Base-by-base conservation (phyloP, 306 rosid genomes). In the Lathyrus tuberosus region DNA sequence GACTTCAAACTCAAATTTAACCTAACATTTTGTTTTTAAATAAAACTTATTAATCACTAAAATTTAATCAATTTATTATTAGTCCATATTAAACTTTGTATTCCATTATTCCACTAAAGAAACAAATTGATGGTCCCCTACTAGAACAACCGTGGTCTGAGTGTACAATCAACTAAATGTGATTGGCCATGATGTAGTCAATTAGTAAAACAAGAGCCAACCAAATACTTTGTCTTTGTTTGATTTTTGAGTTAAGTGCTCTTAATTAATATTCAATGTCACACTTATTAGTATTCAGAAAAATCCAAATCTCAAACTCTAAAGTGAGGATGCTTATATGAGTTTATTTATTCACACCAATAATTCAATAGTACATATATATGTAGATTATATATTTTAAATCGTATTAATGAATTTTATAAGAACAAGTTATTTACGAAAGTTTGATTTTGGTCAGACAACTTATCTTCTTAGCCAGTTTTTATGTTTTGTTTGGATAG, bases 161-260 rank as follows among this genome's bases (percentile, higher is more conserved):
- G 49, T 62, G 51, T 17, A 40, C 49, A 62, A 18, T 20, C 67
- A 62, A 35, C 40, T 35, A 35, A 48, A 62, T 62, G 24, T 59
- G 22, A 59, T 59, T 31, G 43, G 65, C 26, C 65, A 59, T n/a
- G 7, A 28, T 61, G 26, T 61, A 16, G 22, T 17, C 22, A 61
- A 37, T 61, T 20, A 38, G 38, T 33, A 33, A 61, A 6, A 15
- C 4, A 60, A 16, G 16, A 40, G 51, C 51, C 67, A 62, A 62
- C 51, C 67, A 62, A 62, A 62, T 40, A 1, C 47, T n/a, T n/a
- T 62, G 67, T 62, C 35, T 40, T 40, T 62, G 3, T 38, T 38
- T 62, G 11, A 38, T 38, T 62, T 38, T 62, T 37, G 2, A 62
- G 48, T 4, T 62, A 2, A 62, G 66, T 61, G 47, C 47, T 16